phyloP scores from a whole-genome alignment of 768 basidiomycete genomes.

The Suillus paluster region DNA sequence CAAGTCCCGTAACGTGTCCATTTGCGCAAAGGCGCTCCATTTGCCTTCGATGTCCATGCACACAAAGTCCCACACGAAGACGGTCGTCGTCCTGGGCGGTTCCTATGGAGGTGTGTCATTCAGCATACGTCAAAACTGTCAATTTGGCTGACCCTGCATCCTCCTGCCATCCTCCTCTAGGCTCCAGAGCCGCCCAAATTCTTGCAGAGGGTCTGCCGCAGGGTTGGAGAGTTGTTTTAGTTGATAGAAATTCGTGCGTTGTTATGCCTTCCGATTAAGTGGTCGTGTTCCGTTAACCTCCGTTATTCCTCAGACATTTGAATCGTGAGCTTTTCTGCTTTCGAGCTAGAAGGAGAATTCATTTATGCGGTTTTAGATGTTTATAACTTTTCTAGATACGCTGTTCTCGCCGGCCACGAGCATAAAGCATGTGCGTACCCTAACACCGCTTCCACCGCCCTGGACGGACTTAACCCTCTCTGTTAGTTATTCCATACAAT shows the following conservation, averaged over 20 bases:
- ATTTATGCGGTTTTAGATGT: constrained; percentile 40
- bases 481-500: constrained; percentile 56
- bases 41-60: not conserved
- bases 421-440: constrained; percentile 61
- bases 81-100: constrained; percentile 58
- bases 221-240: constrained; percentile 57
- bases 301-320: constrained; percentile 41
- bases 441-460: not conserved
- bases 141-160: not conserved
- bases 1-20: not conserved
- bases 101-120: constrained; percentile 54
- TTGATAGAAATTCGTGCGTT: constrained; percentile 64
- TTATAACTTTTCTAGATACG: constrained; percentile 61
- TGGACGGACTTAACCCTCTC: constrained; percentile 4
- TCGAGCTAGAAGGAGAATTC: not conserved
- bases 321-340: constrained; percentile 41
- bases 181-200: constrained; percentile 52
- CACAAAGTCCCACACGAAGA: constrained; percentile 24
- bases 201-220: constrained; percentile 53
- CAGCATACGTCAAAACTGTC: constrained; percentile 8
- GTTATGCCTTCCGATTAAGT: not conserved
- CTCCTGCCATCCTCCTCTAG: constrained; percentile 35
- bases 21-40: not conserved
- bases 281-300: not conserved
- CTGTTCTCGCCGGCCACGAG: constrained; percentile 62